Evolutionary conservation across 495 filamentous ascomycete species (phyloP), one percentile per base, ranked within the genome.

Genomic region (Hyaloscypha finlandica): DNA sequence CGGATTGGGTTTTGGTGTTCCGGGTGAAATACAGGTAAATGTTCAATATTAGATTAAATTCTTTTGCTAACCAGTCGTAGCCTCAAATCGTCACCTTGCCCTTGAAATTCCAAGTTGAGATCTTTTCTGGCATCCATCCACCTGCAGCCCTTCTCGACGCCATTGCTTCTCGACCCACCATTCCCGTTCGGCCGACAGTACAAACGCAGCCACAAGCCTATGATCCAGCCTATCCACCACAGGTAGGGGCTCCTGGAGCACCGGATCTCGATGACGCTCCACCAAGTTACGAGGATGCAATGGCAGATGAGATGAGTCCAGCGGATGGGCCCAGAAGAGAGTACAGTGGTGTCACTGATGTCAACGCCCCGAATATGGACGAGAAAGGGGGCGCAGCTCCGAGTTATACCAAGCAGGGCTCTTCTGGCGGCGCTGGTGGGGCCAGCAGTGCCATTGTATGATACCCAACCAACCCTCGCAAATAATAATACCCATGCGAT

Each of bases 211-310:
- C 37, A 48, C 48, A 56, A 57, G 67, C 48, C 60, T 68, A 57
- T 63, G 79, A 83, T 51, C 71, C 67, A 29, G 45, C 82, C 11
- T 83, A 83, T 65, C 83, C 81, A 11, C 79, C 81, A 29, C 82
- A 84, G 70, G 70, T 84, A 1, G 70, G 66, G 2, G 76, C 76
- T 2, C 73, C 75, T n/a, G 78, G 65, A 67, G 78, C 69, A 6
- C 75, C 81, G 5, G 80, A 80, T 0, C 76, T 81, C 64, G 88
- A 88, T 20, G 90, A 91, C 16, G 86, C 88, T 12, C 86, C 86
- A 30, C 92, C 92, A 33, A 93, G 89, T 71, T 96, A 96, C 75
- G 91, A 95, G 78, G 94, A 98, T 80, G 92, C 93, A 16, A 92
- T 97, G 80, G 70, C 70, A 19, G 71, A 73, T 54, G 68, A 73